phyloP scores from a whole-genome alignment of 108 stramenopile genomes.

The Nitzschia sp. region DNA sequence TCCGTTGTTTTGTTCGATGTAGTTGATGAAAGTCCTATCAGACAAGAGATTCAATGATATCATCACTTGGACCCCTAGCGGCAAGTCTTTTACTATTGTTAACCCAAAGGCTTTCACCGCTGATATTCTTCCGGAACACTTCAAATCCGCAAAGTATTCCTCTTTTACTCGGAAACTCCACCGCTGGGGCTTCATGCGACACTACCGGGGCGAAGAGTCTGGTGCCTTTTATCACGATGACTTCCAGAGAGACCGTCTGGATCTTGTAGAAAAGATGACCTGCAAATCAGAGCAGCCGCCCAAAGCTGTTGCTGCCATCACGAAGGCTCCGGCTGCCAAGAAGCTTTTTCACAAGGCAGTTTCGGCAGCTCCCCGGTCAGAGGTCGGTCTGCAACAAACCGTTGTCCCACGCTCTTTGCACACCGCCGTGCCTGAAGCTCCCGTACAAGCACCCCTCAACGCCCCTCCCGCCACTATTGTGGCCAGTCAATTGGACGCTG shows the following conservation, averaged over 20 bases:
- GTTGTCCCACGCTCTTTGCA: background rate
- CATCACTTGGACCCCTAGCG: constrained; percentile 57
- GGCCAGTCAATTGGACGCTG: constrained; percentile 24
- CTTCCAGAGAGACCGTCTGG: constrained; percentile 44
- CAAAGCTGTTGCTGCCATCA: constrained; percentile 6
- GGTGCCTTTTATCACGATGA: constrained; percentile 56
- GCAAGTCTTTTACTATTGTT: constrained; percentile 53
- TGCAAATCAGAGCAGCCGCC: constrained; percentile 18
- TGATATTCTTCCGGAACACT: constrained; percentile 46
- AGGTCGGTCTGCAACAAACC: background rate
- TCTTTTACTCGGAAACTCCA: constrained; percentile 59
- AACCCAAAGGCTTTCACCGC: constrained; percentile 43
- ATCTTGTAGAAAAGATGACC: constrained; percentile 43
- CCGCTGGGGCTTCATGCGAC: constrained; percentile 58
- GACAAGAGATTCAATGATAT: constrained; percentile 36
- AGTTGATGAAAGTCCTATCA: constrained; percentile 60
- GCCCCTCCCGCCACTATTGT: background rate
- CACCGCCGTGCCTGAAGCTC: background rate
- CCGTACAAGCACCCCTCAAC: background rate
- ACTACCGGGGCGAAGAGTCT: constrained; percentile 44
- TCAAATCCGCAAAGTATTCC: constrained; percentile 54
- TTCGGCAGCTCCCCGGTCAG: background rate
- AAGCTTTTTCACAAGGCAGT: background rate
- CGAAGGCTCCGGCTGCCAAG: constrained; percentile 6
- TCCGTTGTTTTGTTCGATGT: too few relatives aligned